phyloP scores from a whole-genome alignment of 108 stramenopile genomes.

The Hondaea fermentalgiana region DNA sequence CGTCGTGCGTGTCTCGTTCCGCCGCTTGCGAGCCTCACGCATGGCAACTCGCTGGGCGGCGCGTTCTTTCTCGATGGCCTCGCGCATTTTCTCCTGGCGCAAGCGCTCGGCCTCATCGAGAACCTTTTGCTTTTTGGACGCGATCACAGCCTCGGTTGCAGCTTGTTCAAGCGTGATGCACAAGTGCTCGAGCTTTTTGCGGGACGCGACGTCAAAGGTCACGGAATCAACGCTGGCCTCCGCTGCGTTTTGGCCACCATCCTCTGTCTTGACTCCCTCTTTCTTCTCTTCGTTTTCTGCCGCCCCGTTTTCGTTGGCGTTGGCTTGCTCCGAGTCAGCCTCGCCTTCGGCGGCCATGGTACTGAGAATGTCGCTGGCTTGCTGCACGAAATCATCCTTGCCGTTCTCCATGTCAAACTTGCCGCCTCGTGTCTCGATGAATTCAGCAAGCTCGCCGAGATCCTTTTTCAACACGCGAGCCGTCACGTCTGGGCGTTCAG shows the following conservation, averaged over 20 bases:
- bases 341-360: background rate
- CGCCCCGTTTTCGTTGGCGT: no score
- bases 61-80: background rate
- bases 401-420: background rate
- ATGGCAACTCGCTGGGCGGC: background rate
- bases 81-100: background rate
- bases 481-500: background rate
- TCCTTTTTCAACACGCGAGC: background rate
- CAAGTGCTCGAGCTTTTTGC: background rate
- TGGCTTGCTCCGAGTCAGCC: background rate
- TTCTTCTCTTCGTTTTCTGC: background rate
- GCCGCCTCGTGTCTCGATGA: background rate
- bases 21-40: background rate
- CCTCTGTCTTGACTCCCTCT: background rate
- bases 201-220: background rate
- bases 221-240: background rate
- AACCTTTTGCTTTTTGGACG: background rate
- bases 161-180: background rate
- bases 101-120: background rate
- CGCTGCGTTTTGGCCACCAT: background rate
- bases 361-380: background rate
- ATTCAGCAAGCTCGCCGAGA: background rate
- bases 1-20: background rate
- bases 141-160: background rate
- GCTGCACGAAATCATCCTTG: background rate